A percentile compares a stretch with the other conserved stretches of the same genome.
phyloP scores from a whole-genome alignment of 1,284 basidiomycete genomes.

The Irpex sp. region DNA sequence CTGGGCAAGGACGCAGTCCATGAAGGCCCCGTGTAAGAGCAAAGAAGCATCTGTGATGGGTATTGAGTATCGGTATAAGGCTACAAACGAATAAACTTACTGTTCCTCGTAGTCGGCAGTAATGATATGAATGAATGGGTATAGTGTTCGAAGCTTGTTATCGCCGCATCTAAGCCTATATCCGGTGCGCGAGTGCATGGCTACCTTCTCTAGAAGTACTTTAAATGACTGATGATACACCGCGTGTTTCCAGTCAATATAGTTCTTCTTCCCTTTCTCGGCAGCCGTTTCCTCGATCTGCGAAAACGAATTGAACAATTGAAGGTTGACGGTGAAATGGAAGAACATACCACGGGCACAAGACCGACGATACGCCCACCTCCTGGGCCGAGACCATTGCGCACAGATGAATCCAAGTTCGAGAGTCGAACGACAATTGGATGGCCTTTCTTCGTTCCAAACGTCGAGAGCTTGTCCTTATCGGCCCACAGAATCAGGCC shows the following conservation, averaged over 20 bases:
- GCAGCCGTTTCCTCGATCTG: background rate
- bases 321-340: background rate
- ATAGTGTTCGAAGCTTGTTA: background rate
- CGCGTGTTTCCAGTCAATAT: background rate
- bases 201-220: background rate
- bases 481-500: conserved; percentile 37
- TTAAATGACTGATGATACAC: background rate
- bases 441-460: conserved; percentile 38
- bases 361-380: conserved; percentile 37
- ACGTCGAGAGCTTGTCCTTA: conserved; percentile 38
- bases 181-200: background rate
- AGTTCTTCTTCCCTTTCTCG: background rate
- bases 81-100: too few species aligned
- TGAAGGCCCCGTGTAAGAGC: background rate
- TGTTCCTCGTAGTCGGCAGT: conserved; percentile 2
- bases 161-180: background rate
- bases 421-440: conserved; percentile 34
- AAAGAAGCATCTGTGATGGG: background rate
- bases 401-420: conserved; percentile 33
- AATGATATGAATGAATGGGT: conserved; percentile 2
- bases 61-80: too few species aligned
- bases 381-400: conserved; percentile 33
- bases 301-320: background rate
- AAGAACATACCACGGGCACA: conserved; percentile 34
- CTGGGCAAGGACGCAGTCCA: background rate